phyloP scores from a whole-genome alignment of 345 rosid species.

The Geranium brycei region DNA sequence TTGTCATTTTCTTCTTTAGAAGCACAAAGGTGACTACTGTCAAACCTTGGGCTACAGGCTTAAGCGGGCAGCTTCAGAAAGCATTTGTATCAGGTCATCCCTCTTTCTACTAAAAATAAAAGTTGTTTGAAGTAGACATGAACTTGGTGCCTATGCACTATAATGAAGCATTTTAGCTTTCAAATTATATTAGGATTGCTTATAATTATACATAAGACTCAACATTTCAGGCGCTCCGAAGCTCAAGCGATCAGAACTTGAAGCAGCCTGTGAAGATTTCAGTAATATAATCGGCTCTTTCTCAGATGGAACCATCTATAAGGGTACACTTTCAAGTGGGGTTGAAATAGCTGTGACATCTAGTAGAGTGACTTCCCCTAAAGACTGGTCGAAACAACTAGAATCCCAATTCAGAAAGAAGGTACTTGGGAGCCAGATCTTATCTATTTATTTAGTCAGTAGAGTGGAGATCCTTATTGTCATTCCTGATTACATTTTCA shows the following conservation, averaged over 20 bases:
- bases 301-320: slow-evolving; percentile 56
- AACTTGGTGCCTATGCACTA: not conserved
- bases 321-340: slow-evolving; percentile 84
- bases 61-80: slow-evolving; percentile 87
- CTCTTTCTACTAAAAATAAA: too few species aligned
- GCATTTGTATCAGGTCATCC: slow-evolving; percentile 66
- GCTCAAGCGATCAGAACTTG: slow-evolving; percentile 70
- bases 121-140: not conserved
- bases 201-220: not conserved
- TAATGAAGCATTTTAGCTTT: not conserved
- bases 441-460: not conserved
- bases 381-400: slow-evolving; percentile 57
- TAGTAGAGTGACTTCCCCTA: slow-evolving; percentile 28
- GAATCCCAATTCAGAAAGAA: slow-evolving; percentile 70
- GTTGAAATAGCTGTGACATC: slow-evolving; percentile 87
- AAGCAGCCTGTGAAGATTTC: slow-evolving; percentile 91
- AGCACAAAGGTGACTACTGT: slow-evolving; percentile 42
- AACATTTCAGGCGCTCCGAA: slow-evolving; percentile 68
- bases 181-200: not conserved
- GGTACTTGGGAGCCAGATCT: slow-evolving; percentile 27
- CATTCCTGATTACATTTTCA: slow-evolving; percentile 19
- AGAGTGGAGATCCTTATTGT: not conserved
- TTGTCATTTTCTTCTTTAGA: slow-evolving; percentile 25
- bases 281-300: slow-evolving; percentile 75
- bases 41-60: slow-evolving; percentile 89